These are phyloP conservation scores for Xylaria sp. DNA, from an alignment of 2,329 filamentous ascomycete species.

Conservation along the genomic window DNA sequence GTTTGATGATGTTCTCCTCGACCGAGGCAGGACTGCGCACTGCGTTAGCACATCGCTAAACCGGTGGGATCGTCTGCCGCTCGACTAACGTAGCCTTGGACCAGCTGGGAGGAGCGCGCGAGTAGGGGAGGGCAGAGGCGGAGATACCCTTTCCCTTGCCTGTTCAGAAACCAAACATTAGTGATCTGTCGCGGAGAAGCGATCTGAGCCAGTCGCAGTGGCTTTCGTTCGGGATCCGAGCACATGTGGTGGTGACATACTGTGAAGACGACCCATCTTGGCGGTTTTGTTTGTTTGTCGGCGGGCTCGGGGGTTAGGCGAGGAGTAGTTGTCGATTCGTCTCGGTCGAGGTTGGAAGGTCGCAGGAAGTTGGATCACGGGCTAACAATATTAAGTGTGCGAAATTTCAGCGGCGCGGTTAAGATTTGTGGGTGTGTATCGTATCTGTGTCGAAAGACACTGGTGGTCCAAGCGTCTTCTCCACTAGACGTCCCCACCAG, in stretches of 20 bases:
- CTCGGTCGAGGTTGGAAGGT: conserved; percentile 33
- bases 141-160: conserved; percentile 91
- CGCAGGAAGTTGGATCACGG: conserved; percentile 37
- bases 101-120: conserved; percentile 90
- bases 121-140: conserved; percentile 95
- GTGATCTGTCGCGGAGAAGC: not conserved
- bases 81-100: conserved; percentile 82
- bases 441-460: conserved; percentile 32
- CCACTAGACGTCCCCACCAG: conserved; percentile 7
- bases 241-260: conserved; percentile 68
- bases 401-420: conserved; percentile 34
- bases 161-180: conserved; percentile 23
- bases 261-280: conserved; percentile 94
- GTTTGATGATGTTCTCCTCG: conserved; percentile 98
- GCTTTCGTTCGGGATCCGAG: not conserved
- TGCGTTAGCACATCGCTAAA: conserved; percentile 9
- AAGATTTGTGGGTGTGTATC: conserved; percentile 46
- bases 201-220: not conserved
- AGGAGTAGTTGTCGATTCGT: conserved; percentile 43
- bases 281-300: conserved; percentile 55
- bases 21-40: conserved; percentile 80
- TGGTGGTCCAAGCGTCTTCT: conserved; percentile 40
- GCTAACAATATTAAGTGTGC: conserved; percentile 38
- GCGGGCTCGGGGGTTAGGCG: conserved; percentile 28
- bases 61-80: not conserved